Percentiles rank a stretch among this genome's conserved stretches.
phyloP scores from a whole-genome alignment of 2,329 filamentous ascomycete species.

The Cercospora sp. region DNA sequence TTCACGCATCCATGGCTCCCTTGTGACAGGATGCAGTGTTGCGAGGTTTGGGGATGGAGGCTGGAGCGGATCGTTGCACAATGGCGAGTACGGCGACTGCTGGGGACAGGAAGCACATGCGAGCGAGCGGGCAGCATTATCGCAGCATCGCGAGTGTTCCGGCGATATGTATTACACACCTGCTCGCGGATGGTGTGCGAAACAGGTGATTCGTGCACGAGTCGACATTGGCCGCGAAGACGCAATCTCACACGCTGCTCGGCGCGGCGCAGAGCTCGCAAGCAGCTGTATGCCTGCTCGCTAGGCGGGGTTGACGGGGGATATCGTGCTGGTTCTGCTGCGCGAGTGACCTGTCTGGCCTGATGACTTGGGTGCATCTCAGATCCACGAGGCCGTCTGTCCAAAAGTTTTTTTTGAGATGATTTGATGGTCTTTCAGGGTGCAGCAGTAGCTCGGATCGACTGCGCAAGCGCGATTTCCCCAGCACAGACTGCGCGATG shows the following conservation, averaged over 20 bases:
- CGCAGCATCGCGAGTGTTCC: too few relatives aligned
- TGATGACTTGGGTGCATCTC: neutral
- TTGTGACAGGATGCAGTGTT: neutral
- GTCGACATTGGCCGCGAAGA: neutral
- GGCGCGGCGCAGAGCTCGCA: neutral
- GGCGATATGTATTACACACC: too few relatives aligned
- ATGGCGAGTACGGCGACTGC: neutral
- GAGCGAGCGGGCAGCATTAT: neutral
- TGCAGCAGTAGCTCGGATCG: neutral
- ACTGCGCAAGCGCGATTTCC: neutral
- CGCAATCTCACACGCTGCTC: neutral
- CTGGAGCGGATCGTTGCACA: neutral
- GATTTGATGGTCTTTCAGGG: neutral
- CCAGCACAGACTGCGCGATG: neutral
- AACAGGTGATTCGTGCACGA: neutral
- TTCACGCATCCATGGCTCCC: slow-evolving; percentile 2
- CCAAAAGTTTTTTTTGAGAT: neutral
- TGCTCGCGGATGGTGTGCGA: neutral
- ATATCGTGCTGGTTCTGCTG: neutral
- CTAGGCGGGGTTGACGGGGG: neutral
- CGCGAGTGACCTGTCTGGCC: neutral
- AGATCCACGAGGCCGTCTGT: neutral
- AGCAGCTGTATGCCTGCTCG: neutral
- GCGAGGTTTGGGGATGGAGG: neutral
- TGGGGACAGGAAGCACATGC: neutral